Percentiles rank a stretch among this genome's conserved stretches.
Evolutionary conservation across 148 eudicot genomes (phyloP).

Genomic region (Silene uniflora): DNA sequence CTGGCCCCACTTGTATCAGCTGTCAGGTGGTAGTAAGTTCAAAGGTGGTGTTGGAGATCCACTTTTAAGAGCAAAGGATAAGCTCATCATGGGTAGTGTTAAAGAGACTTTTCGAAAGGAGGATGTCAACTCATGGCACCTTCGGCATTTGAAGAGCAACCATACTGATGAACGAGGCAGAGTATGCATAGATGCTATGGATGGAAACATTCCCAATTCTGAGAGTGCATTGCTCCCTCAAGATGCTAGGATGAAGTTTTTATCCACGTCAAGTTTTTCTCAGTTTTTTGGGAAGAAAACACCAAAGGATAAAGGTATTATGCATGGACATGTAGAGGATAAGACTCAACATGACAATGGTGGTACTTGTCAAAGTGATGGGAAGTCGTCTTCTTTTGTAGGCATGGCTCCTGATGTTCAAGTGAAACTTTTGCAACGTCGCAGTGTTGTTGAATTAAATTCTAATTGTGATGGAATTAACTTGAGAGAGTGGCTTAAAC

Average conservation of each 20-base stretch:
- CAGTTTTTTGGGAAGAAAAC: conserved; percentile 35
- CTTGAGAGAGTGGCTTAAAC: conserved; percentile 56
- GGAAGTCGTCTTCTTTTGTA: conserved; percentile 5
- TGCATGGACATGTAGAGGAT: conserved; percentile 17
- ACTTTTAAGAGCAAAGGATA: conserved; percentile 34
- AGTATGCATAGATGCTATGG: conserved; percentile 15
- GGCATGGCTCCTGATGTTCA: conserved; percentile 18
- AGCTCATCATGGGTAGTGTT: conserved; percentile 28
- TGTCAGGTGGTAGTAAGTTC: conserved; percentile 26
- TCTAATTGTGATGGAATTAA: conserved; percentile 28
- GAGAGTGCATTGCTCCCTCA: conserved; percentile 27
- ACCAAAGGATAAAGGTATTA: conserved; percentile 33
- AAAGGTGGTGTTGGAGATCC: conserved; percentile 24
- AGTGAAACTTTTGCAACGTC: conserved; percentile 15
- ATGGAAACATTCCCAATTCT: conserved; percentile 22
- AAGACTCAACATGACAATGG: conserved; percentile 10
- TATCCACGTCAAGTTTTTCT: conserved; percentile 44
- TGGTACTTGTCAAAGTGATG: conserved; percentile 14
- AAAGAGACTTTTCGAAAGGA: conserved; percentile 27
- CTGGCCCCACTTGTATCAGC: conserved; percentile 40
- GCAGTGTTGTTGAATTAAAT: conserved; percentile 6
- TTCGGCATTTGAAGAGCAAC: conserved; percentile 24
- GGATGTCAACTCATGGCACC: conserved; percentile 23
- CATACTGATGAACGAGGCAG: conserved; percentile 18
- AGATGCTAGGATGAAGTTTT: conserved; percentile 28